A percentile compares a stretch with the other conserved stretches of the same genome.
Evolutionary conservation across 1,284 basidiomycete species (phyloP).

Genomic region (Cronartium quercuum): DNA sequence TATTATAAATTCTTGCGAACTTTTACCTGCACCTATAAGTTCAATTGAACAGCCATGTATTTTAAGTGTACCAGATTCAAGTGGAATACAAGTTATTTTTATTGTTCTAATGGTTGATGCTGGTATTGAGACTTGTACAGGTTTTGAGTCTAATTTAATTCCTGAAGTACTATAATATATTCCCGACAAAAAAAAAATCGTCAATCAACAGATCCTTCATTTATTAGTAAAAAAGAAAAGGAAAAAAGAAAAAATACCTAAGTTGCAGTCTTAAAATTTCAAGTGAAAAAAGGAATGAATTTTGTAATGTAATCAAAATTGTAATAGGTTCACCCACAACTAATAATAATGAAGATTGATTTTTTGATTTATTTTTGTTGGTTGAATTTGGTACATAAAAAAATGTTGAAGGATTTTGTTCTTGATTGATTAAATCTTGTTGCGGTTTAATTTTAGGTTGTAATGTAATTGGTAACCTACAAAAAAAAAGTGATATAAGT

Average conservation of each 20-base stretch:
- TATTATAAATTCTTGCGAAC: conserved; percentile 6
- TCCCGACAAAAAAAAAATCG: not conserved
- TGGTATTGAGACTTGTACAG: not conserved
- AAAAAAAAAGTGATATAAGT: not conserved
- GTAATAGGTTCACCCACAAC: conserved; percentile 12
- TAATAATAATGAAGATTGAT: conserved; percentile 1
- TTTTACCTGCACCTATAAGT: not conserved
- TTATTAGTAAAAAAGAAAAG: not conserved
- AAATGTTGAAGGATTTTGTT: conserved; percentile 6
- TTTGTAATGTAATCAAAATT: conserved; percentile 25
- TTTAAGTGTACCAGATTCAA: conserved; percentile 7
- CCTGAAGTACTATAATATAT: conserved; percentile 1
- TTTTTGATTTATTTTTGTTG: not conserved
- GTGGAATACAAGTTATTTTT: conserved; percentile 2
- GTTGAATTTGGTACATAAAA: conserved; percentile 16
- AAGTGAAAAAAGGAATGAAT: conserved; percentile 21
- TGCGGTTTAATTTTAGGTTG: not conserved
- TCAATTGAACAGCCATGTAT: conserved; percentile 8
- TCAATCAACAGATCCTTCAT: not conserved
- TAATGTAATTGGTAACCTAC: conserved; percentile 4
- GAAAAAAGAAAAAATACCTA: conserved; percentile 3
- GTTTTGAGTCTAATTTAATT: not conserved
- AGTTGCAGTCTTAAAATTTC: conserved; percentile 15
- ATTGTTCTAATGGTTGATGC: conserved; percentile 18
- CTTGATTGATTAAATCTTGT: not conserved